Evolutionary conservation across 495 filamentous ascomycete genomes (phyloP), one percentile per base, ranked within the genome.

Genomic region (Talaromyces trachyspermus): DNA sequence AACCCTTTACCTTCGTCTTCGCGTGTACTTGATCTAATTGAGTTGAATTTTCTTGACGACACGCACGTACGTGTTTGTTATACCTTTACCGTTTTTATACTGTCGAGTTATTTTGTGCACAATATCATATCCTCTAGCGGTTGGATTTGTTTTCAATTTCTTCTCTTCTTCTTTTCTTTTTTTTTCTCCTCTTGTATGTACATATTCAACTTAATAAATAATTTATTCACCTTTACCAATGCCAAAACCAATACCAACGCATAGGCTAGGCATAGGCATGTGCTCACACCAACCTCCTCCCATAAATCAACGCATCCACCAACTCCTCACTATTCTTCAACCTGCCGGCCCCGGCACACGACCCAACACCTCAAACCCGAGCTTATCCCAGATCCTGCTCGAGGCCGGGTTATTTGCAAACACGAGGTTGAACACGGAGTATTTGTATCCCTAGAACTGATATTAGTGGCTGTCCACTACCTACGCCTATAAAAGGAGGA

Each of bases 351-450:
- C 61, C 62, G 69, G 69, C 18, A 98, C 85, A 3, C 88, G 83
- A 3, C 91, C 92, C 58, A 98, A 90, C 39, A 90, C 81, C 66
- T 88, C 89, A 66, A 98, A 98, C 11, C 92, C 92, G 2, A 98
- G 78, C 3, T 79, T 85, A 61, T 98, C 92, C 92, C 92, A 98
- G 57, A 98, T 96, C 45, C 84, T 83, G 59, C 86, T 86, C 10
- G 89, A 95, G 5, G 88, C 91, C 9, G 89, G 80, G 62, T 98
- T 97, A 44, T 90, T 98, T 65, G 95, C 92, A 66, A 95, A 98
- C 12, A 98, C 92, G 9, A 98, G 82, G 66, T 98, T 97, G 79
- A 98, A 98, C 40, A 98, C 89, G 11, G 86, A 91, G 72, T 96
- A 97, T 49, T 83, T 87, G 69, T 95, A 98, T 30, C 91, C 91